A percentile compares a stretch with the other conserved stretches of the same genome.
These are phyloP conservation scores for Letharia columbiana DNA, from an alignment of 495 filamentous ascomycete species.

Conservation along the genomic window DNA sequence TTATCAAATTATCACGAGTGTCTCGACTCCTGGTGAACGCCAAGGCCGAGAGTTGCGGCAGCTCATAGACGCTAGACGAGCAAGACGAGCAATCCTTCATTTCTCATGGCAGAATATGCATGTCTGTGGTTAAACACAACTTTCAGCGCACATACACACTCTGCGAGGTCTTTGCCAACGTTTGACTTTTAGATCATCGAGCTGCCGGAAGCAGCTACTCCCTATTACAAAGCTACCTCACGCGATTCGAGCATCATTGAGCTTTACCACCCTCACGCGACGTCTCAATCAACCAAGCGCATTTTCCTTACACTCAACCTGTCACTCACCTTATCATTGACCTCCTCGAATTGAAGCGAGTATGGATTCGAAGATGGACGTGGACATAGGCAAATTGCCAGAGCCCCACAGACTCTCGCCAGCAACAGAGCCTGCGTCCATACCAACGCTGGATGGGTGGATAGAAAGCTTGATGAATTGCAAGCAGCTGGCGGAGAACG, in stretches of 20 bases:
- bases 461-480: slow-evolving; percentile 97
- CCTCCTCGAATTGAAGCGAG: slow-evolving; percentile 13
- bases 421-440: slow-evolving; percentile 71
- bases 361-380: slow-evolving; percentile 99
- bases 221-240: background rate
- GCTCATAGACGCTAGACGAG: background rate
- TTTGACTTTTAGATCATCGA: background rate
- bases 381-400: slow-evolving; percentile 66
- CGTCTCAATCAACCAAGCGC: background rate
- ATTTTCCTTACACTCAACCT: background rate
- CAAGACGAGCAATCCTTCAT: background rate
- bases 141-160: background rate
- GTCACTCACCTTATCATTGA: background rate
- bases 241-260: background rate
- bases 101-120: background rate
- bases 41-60: background rate
- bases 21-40: background rate
- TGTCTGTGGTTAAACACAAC: background rate
- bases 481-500: slow-evolving; percentile 91
- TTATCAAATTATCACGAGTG: background rate
- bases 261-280: slow-evolving; percentile 2
- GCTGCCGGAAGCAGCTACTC: background rate
- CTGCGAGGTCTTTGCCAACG: background rate
- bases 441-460: slow-evolving; percentile 93
- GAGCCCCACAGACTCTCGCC: slow-evolving; percentile 69